Base-by-base conservation (phyloP, 352 stramenopile species). In the Phytophthora brassicae region DNA sequence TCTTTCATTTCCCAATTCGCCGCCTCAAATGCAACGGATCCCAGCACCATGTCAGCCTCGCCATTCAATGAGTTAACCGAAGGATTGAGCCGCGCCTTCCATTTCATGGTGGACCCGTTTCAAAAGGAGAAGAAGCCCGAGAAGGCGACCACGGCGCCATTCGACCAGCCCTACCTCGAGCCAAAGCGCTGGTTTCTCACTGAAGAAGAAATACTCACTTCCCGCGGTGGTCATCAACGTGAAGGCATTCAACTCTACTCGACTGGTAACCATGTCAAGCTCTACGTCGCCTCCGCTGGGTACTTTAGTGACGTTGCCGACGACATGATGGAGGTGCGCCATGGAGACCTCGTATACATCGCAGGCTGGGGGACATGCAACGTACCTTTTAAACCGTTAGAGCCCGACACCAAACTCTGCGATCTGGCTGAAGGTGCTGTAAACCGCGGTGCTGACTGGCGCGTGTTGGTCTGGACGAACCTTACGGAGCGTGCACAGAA, bases 401-500 rank as follows among this genome's bases (percentile, higher is more conserved):
- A 74, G 24, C 60, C 68, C 3, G 53, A 68, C 42, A 77, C 77
- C 1, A 73, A 70, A 26, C 68, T 88, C 23, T 58, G 42, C 19
- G 68, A 75, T 8, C 28, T 87, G 1, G 48, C 75, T 0, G 64
- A 75, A 11, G 61, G 66, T 28, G 65, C 74, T 19, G 62, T 82
- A 9, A 56, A 69, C 28, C 68, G 69, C 5, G 65, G 72, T 6
- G 72, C 77, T 4, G 74, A 83, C 29, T 75, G 81, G 46, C 70
- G 77, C 31, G 72, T 81, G 51, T 73, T 92, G 31, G 68, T 82
- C 7, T 92, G 79, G 83, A 74, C 68, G 33, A 94, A 90, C 39
- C 43, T 87, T 17, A 72, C 82, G 8, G 77, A 90, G 20, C 66
- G 68, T 0, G 60, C 70, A 0, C 72, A 86, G 48, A 91, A 88